Evolutionary conservation across 371 early-diverging fungal genomes (phyloP), one percentile per base, ranked within the genome.

Genomic region (Nematocida ausubeli): DNA sequence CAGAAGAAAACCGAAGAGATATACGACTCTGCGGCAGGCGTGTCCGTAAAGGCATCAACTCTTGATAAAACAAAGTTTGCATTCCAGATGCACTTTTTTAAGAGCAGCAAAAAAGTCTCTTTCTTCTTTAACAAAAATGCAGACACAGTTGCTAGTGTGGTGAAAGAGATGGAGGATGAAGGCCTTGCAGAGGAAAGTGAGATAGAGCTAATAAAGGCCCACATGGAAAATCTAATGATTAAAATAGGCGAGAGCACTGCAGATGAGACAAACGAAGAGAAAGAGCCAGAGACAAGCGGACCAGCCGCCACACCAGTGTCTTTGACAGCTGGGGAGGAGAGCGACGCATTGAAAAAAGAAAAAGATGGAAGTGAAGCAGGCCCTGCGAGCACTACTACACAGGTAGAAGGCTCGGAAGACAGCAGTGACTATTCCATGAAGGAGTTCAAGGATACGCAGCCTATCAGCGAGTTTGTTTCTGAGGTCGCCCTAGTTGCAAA

Each of bases 101-200:
- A 50, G 42, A 69, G 30, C 60, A 39, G 63, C 52, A 69, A 80
- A 32, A 47, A 52, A 22, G 63, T 80, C 7, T 60, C 70, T 81
- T 93, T 93, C 88, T 90, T 90, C 70, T 93, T 91, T 84, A 90
- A 92, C 83, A 88, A 89, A 6, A 89, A 91, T 44, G 89, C 88
- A 5, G 94, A 93, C 73, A 93, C 93, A 4, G 92, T 92, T 0
- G 92, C 92, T 69, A 90, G 90, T 79, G 92, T 93, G 6, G 91
- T 92, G 7, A 89, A 88, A 47, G 94, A 93, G 84, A 92, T 93
- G 92, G 39, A 80, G 39, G 81, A 82, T 7, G 84, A 86, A 39
- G 80, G 82, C 16, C 68, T 86, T 3, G 73, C 83, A 3, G 78
- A 80, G 35, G 69, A 68, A 16, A 50, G 70, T 14, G 54, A 75